A percentile compares a stretch with the other conserved stretches of the same genome.
These are phyloP conservation scores for Metschnikowia sp. DNA, from an alignment of 805 yeast genomes.

Conservation along the genomic window DNA sequence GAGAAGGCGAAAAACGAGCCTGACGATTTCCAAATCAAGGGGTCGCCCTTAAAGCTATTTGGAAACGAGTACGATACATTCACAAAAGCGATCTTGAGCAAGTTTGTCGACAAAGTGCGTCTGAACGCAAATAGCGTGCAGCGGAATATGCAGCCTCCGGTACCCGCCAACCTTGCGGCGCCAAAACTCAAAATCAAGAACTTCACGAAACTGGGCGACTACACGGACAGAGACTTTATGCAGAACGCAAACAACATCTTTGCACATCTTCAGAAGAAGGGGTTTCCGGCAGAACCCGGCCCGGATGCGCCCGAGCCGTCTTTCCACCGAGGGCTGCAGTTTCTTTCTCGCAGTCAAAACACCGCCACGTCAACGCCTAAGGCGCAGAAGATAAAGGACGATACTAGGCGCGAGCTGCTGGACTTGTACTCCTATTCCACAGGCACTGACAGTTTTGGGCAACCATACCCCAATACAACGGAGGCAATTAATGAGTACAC, in stretches of 20 bases:
- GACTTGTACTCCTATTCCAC: slow-evolving; percentile 25
- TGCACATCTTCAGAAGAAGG: slow-evolving; percentile 36
- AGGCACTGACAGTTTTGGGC: slow-evolving; percentile 30
- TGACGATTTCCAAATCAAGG: slow-evolving; percentile 19
- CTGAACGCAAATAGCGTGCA: slow-evolving; percentile 17
- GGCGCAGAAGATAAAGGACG: slow-evolving; percentile 16
- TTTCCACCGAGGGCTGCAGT: slow-evolving; percentile 6
- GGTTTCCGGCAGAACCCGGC: slow-evolving; percentile 12
- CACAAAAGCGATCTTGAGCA: slow-evolving; percentile 28
- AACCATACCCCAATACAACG: slow-evolving; percentile 5
- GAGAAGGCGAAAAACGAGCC: slow-evolving; percentile 22
- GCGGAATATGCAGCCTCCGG: slow-evolving; percentile 2
- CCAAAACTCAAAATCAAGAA: slow-evolving; percentile 26
- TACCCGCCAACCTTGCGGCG: slow-evolving; percentile 4
- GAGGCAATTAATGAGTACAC: slow-evolving; percentile 12
- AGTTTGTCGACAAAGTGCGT: slow-evolving; percentile 18
- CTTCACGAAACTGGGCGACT: slow-evolving; percentile 29
- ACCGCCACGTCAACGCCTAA: slow-evolving; percentile 43
- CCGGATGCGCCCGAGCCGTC: slow-evolving; percentile 3
- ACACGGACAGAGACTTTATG: slow-evolving; percentile 35
- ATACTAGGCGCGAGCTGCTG: slow-evolving; percentile 1
- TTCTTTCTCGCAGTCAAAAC: slow-evolving; percentile 8
- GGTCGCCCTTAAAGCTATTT: slow-evolving; percentile 41
- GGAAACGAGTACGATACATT: slow-evolving; percentile 39
- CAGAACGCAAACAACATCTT: slow-evolving; percentile 39